Conservation (phyloP, 768 basidiomycete genomes). For the Trametes meyenii region DNA sequence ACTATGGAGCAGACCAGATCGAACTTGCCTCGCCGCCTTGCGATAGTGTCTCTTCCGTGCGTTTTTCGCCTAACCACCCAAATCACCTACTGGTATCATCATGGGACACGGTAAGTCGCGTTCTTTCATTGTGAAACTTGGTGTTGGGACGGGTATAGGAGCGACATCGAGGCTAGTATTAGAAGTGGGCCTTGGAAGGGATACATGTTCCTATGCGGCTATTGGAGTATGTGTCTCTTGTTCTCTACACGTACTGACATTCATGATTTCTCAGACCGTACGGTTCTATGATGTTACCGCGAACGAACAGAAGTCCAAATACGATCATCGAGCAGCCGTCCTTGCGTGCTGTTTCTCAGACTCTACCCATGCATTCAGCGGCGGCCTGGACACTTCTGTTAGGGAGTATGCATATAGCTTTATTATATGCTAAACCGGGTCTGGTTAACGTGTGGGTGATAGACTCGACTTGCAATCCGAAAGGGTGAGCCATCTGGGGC, state of each 20-base stretch:
- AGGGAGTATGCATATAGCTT: conserved; percentile 62
- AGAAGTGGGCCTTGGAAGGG: not conserved
- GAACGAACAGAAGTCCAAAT: conserved; percentile 75
- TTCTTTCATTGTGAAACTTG: not conserved
- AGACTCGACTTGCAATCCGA: conserved; percentile 82
- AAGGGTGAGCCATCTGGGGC: conserved; percentile 72
- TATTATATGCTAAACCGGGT: not conserved
- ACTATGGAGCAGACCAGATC: conserved; percentile 32
- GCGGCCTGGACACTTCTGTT: conserved; percentile 83
- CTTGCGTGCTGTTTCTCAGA: conserved; percentile 81
- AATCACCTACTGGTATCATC: conserved; percentile 81
- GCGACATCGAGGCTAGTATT: not conserved
- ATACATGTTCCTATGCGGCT: not conserved
- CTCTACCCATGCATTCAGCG: conserved; percentile 72
- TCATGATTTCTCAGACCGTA: conserved; percentile 48
- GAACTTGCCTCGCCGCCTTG: conserved; percentile 72
- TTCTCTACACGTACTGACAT: not conserved
- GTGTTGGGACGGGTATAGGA: not conserved
- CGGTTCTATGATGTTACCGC: conserved; percentile 55
- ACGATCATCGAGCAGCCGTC: conserved; percentile 87
- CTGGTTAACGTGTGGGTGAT: not conserved
- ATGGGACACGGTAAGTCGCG: conserved; percentile 76
- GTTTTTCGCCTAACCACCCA: conserved; percentile 80
- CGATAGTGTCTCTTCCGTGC: conserved; percentile 81
- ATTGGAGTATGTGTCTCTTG: not conserved